phyloP scores from a whole-genome alignment of 805 yeast genomes.

The Kuraishia floccosa region DNA sequence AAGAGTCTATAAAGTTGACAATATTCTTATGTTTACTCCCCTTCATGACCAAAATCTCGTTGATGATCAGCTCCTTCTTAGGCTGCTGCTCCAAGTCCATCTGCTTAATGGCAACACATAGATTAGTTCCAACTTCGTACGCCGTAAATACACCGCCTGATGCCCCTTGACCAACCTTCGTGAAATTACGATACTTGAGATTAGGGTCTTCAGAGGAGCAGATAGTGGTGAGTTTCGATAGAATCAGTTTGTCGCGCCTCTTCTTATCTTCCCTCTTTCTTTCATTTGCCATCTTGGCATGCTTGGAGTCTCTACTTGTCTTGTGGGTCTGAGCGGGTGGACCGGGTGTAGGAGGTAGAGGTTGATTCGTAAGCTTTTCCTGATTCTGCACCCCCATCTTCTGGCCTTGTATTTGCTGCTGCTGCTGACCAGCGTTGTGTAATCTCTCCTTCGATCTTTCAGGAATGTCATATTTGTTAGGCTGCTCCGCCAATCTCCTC shows the following conservation, averaged over 20 bases:
- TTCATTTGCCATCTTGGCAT: constrained; percentile 45
- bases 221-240: constrained; percentile 59
- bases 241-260: constrained; percentile 58
- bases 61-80: constrained; percentile 87
- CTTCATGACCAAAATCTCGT: constrained; percentile 94
- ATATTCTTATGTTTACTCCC: constrained; percentile 91
- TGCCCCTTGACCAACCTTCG: constrained; percentile 96
- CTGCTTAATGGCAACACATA: constrained; percentile 87
- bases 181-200: constrained; percentile 49
- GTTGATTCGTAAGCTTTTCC: background rate
- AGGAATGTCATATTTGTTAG: too few species aligned
- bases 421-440: too few species aligned
- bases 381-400: background rate
- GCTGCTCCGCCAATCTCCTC: too few species aligned
- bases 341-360: constrained; percentile 18
- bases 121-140: constrained; percentile 39
- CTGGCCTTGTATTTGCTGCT: background rate
- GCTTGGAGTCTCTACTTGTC: constrained; percentile 18
- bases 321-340: constrained; percentile 10
- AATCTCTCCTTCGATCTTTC: too few species aligned
- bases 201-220: constrained; percentile 85
- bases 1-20: constrained; percentile 90
- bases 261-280: constrained; percentile 73
- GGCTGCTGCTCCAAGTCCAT: constrained; percentile 90
- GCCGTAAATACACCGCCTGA: constrained; percentile 96